phyloP scores from a whole-genome alignment of 768 basidiomycete genomes.

The Kwoniella botswanensis region DNA sequence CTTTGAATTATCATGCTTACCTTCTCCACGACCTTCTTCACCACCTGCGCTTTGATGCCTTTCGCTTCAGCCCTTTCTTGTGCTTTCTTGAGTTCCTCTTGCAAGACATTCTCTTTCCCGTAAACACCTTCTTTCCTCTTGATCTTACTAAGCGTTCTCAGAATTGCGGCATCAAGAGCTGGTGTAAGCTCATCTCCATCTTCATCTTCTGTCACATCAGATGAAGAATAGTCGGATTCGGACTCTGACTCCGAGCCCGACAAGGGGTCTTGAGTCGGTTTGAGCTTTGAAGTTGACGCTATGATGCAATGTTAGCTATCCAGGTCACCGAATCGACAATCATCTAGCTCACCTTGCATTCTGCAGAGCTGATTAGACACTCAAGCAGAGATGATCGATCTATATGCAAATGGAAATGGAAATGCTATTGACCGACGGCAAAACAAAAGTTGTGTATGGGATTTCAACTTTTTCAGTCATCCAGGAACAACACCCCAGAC shows the following conservation, averaged over 20 bases:
- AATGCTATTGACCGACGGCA: background rate
- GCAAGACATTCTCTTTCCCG: conserved; percentile 72
- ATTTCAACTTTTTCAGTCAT: conserved; percentile 7
- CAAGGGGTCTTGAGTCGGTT: conserved; percentile 3
- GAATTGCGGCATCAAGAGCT: conserved; percentile 88
- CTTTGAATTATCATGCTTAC: conserved; percentile 13
- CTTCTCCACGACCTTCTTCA: conserved; percentile 29
- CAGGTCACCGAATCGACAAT: no score
- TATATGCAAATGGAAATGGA: background rate
- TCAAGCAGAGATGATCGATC: background rate
- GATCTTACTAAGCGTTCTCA: conserved; percentile 85
- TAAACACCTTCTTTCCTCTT: conserved; percentile 82
- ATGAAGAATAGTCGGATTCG: conserved; percentile 64
- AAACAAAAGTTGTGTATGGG: background rate
- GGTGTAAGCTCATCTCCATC: conserved; percentile 95
- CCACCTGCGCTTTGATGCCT: conserved; percentile 14
- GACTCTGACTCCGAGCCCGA: conserved; percentile 42
- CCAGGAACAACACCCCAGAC: background rate
- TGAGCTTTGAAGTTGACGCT: conserved; percentile 4
- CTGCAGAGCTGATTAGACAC: background rate
- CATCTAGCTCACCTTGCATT: conserved; percentile 16
- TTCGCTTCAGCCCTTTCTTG: conserved; percentile 33
- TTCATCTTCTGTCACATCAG: conserved; percentile 81
- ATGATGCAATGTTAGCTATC: background rate
- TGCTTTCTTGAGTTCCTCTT: conserved; percentile 57